A percentile compares a stretch with the other conserved stretches of the same genome.
Evolutionary conservation across 2,329 filamentous ascomycete genomes (phyloP).

Genomic region (Fusarium mundagurra): DNA sequence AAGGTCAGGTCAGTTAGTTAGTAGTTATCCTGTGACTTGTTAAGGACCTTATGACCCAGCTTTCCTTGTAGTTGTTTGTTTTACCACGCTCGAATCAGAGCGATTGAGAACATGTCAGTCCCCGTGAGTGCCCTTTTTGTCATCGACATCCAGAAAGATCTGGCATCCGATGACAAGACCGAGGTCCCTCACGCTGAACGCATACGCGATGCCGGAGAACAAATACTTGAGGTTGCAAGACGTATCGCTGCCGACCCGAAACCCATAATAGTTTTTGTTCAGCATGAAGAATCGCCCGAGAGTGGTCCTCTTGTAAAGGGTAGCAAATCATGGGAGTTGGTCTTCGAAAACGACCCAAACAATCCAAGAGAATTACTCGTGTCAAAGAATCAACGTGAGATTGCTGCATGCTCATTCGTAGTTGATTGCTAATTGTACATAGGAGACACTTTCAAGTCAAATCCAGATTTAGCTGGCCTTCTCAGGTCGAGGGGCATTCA

Average conservation of each 20-base stretch:
- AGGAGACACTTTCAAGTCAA: constrained; percentile 24
- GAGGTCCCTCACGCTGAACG: constrained; percentile 8
- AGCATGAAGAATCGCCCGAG: constrained; percentile 18
- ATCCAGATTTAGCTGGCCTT: neutral
- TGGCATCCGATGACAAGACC: constrained; percentile 8
- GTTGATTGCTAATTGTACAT: neutral
- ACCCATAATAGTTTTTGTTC: constrained; percentile 18
- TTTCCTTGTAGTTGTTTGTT: neutral
- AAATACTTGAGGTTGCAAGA: constrained; percentile 5
- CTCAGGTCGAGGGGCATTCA: constrained; percentile 4
- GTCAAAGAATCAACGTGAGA: constrained; percentile 9
- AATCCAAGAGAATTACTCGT: constrained; percentile 3
- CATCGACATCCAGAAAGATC: constrained; percentile 20
- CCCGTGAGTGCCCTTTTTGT: constrained; percentile 16
- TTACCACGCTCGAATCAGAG: neutral
- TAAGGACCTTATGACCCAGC: neutral
- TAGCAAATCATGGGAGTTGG: constrained; percentile 4
- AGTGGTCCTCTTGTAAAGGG: constrained; percentile 7
- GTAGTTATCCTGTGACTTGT: neutral
- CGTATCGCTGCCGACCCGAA: neutral
- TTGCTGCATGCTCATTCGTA: neutral
- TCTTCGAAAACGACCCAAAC: neutral
- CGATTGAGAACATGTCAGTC: neutral
- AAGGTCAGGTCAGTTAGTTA: neutral
- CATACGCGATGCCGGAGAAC: neutral